Evolutionary conservation across 768 basidiomycete genomes (phyloP).

Genomic region (Harrya chromipes): DNA sequence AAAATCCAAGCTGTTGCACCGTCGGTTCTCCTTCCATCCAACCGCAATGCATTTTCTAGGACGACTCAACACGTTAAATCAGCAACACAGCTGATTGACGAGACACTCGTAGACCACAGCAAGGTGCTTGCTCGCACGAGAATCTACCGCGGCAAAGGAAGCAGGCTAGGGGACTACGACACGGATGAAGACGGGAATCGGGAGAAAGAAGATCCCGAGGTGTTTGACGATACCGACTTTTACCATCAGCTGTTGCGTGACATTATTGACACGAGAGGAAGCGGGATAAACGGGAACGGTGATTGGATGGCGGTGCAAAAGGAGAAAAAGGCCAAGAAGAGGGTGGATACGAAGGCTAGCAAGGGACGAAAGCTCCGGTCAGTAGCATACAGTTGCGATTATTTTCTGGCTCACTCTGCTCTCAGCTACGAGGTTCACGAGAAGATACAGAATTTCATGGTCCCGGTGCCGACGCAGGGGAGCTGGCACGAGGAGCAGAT

Average conservation of each 20-base stretch:
- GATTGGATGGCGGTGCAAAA: slow-evolving; percentile 67
- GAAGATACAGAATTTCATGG: slow-evolving; percentile 96
- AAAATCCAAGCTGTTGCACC: slow-evolving; percentile 94
- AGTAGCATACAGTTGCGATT: slow-evolving; percentile 20
- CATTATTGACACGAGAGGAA: slow-evolving; percentile 70
- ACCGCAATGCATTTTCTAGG: slow-evolving; percentile 66
- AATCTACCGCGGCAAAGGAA: slow-evolving; percentile 47
- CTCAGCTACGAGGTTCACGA: slow-evolving; percentile 91
- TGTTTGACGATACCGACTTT: slow-evolving; percentile 90
- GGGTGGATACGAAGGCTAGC: slow-evolving; percentile 93
- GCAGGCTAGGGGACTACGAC: slow-evolving; percentile 37
- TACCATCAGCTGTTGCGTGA: slow-evolving; percentile 91
- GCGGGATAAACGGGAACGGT: slow-evolving; percentile 42
- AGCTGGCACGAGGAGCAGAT: slow-evolving; percentile 96
- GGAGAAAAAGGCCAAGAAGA: slow-evolving; percentile 73
- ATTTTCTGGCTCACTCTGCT: slow-evolving; percentile 2
- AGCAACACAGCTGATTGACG: slow-evolving; percentile 75
- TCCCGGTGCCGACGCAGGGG: slow-evolving; percentile 65
- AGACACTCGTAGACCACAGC: slow-evolving; percentile 54
- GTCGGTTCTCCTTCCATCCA: slow-evolving; percentile 65
- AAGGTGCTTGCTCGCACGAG: slow-evolving; percentile 66
- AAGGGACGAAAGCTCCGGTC: slow-evolving; percentile 92
- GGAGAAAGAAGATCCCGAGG: slow-evolving; percentile 40
- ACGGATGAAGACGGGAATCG: slow-evolving; percentile 34
- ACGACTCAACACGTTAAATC: slow-evolving; percentile 56